Evolutionary conservation across 768 basidiomycete genomes (phyloP).

Genomic region (Vararia minispora): DNA sequence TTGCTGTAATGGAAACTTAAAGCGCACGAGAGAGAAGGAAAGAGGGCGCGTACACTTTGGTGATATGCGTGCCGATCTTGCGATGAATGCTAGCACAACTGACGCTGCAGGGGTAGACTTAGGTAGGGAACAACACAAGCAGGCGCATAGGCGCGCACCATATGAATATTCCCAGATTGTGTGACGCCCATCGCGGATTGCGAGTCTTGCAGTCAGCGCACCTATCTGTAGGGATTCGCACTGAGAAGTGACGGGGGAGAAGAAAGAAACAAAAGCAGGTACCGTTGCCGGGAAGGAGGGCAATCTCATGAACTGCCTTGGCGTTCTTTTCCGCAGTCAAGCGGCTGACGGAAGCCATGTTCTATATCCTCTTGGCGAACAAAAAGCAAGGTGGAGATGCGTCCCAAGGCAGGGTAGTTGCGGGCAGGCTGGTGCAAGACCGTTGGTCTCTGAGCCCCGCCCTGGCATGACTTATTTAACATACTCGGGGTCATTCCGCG

Average conservation of each 20-base stretch:
- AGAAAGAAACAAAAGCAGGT: too few relatives aligned
- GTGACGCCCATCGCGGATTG: slow-evolving; percentile 81
- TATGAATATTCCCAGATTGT: slow-evolving; percentile 83
- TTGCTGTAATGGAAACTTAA: slow-evolving; percentile 39
- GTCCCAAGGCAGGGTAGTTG: too few relatives aligned
- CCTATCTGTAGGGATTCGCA: slow-evolving; percentile 42
- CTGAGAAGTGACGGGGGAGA: too few relatives aligned
- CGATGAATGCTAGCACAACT: slow-evolving; percentile 88
- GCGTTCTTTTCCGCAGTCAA: slow-evolving; percentile 11
- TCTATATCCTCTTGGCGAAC: too few relatives aligned
- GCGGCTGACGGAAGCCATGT: too few relatives aligned
- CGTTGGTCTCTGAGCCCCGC: too few relatives aligned
- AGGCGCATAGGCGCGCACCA: slow-evolving; percentile 39
- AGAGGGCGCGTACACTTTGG: slow-evolving; percentile 69
- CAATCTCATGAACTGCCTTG: slow-evolving; percentile 10
- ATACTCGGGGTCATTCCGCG: too few relatives aligned
- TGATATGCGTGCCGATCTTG: slow-evolving; percentile 88
- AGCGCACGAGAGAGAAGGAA: slow-evolving; percentile 1
- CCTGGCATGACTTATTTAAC: too few relatives aligned
- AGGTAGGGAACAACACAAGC: slow-evolving; percentile 2
- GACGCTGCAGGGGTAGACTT: slow-evolving; percentile 34
- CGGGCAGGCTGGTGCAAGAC: too few relatives aligned
- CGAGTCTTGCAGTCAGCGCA: slow-evolving; percentile 92
- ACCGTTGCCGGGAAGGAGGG: slow-evolving; percentile 8
- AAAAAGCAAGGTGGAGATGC: too few relatives aligned